A percentile compares a stretch with the other conserved stretches of the same genome.
phyloP scores from a whole-genome alignment of 169 alveolate species.

The Plasmodium malariae region DNA sequence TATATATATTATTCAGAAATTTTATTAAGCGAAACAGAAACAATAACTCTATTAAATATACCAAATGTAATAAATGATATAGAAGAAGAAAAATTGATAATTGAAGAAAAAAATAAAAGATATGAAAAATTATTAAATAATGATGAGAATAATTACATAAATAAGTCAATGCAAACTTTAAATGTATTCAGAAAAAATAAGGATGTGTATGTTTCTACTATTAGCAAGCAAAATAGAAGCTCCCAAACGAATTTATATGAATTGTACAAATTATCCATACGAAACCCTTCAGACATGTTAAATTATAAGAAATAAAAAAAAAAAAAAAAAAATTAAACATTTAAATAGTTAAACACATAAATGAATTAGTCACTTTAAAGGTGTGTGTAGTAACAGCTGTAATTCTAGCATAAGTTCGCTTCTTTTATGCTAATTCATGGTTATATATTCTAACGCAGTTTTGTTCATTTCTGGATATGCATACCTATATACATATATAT shows the following conservation, averaged over 20 bases:
- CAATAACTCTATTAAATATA: conserved; percentile 43
- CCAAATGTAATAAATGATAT: conserved; percentile 60
- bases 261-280: conserved; percentile 39
- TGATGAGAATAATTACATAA: conserved; percentile 67
- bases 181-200: conserved; percentile 67
- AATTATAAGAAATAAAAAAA: neutral
- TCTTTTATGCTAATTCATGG: too few species aligned
- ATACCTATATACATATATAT: neutral
- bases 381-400: neutral
- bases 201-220: conserved; percentile 65
- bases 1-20: conserved; percentile 19
- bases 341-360: too few species aligned
- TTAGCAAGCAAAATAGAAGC: conserved; percentile 58
- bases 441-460: neutral
- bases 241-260: conserved; percentile 72
- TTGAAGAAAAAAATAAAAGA: conserved; percentile 26
- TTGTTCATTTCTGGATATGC: neutral
- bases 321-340: conserved; percentile 9
- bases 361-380: neutral
- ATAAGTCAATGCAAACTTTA: conserved; percentile 71
- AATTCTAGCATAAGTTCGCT: too few species aligned
- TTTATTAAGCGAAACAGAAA: conserved; percentile 51
- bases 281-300: conserved; percentile 58
- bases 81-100: conserved; percentile 37
- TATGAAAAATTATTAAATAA: conserved; percentile 61